These are phyloP conservation scores for Picochlorum sp. DNA, from an alignment of 139 green algal genomes.

Conservation along the genomic window DNA sequence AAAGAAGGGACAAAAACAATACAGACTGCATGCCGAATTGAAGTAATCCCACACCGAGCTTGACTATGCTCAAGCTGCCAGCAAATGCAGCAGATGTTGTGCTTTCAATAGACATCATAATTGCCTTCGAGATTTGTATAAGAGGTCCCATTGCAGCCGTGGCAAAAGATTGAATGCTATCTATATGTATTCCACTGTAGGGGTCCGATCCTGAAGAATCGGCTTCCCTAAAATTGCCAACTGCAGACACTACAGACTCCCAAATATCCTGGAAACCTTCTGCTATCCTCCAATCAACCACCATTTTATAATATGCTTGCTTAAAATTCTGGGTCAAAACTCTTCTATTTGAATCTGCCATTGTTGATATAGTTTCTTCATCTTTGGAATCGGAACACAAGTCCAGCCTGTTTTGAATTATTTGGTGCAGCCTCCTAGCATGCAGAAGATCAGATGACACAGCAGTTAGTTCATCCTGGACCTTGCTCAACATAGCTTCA, in stretches of 20 bases:
- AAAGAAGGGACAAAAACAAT: conserved; percentile 41
- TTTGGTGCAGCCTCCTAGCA: conserved; percentile 5
- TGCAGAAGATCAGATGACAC: background rate
- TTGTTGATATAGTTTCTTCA: too few relatives aligned
- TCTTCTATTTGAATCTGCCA: too few relatives aligned
- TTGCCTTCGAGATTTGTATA: conserved; percentile 15
- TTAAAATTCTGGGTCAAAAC: too few relatives aligned
- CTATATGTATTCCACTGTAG: background rate
- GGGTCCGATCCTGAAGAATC: background rate
- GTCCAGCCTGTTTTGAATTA: conserved; percentile 7
- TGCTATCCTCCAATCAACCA: background rate
- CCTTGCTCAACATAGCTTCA: conserved; percentile 1
- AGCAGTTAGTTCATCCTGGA: conserved; percentile 8
- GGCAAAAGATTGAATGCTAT: conserved; percentile 22
- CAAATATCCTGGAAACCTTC: background rate
- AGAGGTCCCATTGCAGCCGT: conserved; percentile 27
- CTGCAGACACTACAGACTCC: background rate
- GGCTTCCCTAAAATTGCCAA: background rate
- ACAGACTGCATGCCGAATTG: conserved; percentile 26
- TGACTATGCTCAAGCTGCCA: conserved; percentile 33
- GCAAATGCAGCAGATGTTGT: conserved; percentile 43
- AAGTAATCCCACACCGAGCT: conserved; percentile 34
- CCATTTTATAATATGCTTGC: background rate
- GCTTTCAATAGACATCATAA: conserved; percentile 20
- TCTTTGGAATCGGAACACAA: too few relatives aligned